Conservation (phyloP, 495 filamentous ascomycete genomes). For the Durotheca rogersii region DNA sequence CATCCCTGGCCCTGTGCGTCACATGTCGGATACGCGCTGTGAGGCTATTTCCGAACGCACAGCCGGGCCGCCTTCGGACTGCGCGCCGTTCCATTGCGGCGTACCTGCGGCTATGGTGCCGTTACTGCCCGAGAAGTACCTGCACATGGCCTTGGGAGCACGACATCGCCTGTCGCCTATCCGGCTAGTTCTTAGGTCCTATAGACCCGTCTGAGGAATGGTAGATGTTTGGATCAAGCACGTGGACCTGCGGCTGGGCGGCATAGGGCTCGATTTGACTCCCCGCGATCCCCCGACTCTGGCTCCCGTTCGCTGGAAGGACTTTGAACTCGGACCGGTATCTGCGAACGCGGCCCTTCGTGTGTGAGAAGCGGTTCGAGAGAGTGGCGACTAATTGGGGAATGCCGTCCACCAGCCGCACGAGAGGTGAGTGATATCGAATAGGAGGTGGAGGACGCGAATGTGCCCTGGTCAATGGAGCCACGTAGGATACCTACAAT, state of each 20-base stretch:
- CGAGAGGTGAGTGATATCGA: slow-evolving; percentile 9
- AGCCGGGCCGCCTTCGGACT: background rate
- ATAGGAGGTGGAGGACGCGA: slow-evolving; percentile 4
- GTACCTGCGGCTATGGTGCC: slow-evolving; percentile 7
- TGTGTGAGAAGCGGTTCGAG: slow-evolving; percentile 10
- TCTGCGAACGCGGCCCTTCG: background rate
- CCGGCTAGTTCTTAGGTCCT: background rate
- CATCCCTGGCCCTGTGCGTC: slow-evolving; percentile 2
- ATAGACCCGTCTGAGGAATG: background rate
- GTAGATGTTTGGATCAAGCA: slow-evolving; percentile 11
- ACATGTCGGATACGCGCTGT: slow-evolving; percentile 16
- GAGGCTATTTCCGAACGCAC: slow-evolving; percentile 9
- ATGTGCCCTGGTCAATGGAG: slow-evolving; percentile 20
- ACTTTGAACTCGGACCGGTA: slow-evolving; percentile 1
- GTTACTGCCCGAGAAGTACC: slow-evolving; percentile 3
- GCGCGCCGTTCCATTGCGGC: slow-evolving; percentile 6
- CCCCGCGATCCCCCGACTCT: slow-evolving; percentile 15
- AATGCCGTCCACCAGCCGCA: slow-evolving; percentile 4
- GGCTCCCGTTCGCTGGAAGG: slow-evolving; percentile 10
- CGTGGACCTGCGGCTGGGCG: slow-evolving; percentile 22
- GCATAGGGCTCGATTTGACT: slow-evolving; percentile 19
- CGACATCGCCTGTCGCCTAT: background rate
- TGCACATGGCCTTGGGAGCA: slow-evolving; percentile 3
- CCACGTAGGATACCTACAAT: slow-evolving; percentile 19
- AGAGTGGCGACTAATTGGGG: slow-evolving; percentile 8